These are phyloP conservation scores for Alternaria brassicae DNA, from an alignment of 2,329 filamentous ascomycete genomes.

Conservation along the genomic window DNA sequence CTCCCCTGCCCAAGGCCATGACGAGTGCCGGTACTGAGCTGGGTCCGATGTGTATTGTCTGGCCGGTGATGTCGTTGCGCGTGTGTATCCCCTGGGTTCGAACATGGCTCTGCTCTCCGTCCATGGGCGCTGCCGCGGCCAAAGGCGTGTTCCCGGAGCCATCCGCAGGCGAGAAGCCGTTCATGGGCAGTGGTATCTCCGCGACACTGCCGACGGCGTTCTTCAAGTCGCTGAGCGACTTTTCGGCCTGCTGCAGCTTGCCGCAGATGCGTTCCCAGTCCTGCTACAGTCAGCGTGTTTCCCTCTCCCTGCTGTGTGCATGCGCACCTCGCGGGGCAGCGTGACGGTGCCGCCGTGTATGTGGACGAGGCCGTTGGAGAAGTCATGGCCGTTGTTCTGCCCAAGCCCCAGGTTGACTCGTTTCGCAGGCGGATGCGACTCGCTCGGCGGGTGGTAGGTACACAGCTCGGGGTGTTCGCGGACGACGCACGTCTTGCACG, in stretches of 20 bases:
- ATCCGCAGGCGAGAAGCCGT: conserved; percentile 42
- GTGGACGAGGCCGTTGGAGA: conserved; percentile 49
- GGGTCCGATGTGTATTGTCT: conserved; percentile 67
- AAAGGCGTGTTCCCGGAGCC: conserved; percentile 43
- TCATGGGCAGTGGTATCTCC: conserved; percentile 43
- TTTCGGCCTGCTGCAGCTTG: conserved; percentile 58
- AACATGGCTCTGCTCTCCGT: conserved; percentile 51
- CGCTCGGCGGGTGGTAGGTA: conserved; percentile 52
- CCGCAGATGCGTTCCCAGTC: conserved; percentile 59
- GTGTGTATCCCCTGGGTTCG: conserved; percentile 66
- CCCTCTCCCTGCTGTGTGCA: background rate
- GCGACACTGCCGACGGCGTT: conserved; percentile 49
- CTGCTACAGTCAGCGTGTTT: conserved; percentile 33
- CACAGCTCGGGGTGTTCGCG: conserved; percentile 60
- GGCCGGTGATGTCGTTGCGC: conserved; percentile 64
- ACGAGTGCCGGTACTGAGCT: conserved; percentile 69
- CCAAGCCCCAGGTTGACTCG: conserved; percentile 44
- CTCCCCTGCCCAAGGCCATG: conserved; percentile 56
- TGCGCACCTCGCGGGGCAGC: conserved; percentile 48
- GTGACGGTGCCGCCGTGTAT: conserved; percentile 51
- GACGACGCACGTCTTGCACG: conserved; percentile 60
- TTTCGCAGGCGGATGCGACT: conserved; percentile 51
- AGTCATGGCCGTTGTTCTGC: conserved; percentile 45
- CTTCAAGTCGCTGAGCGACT: conserved; percentile 55
- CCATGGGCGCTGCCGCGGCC: conserved; percentile 45